Percentiles rank a stretch among this genome's conserved stretches.
Evolutionary conservation across 805 yeast genomes (phyloP).

Genomic region (Cyberlindnera xylosilytica): DNA sequence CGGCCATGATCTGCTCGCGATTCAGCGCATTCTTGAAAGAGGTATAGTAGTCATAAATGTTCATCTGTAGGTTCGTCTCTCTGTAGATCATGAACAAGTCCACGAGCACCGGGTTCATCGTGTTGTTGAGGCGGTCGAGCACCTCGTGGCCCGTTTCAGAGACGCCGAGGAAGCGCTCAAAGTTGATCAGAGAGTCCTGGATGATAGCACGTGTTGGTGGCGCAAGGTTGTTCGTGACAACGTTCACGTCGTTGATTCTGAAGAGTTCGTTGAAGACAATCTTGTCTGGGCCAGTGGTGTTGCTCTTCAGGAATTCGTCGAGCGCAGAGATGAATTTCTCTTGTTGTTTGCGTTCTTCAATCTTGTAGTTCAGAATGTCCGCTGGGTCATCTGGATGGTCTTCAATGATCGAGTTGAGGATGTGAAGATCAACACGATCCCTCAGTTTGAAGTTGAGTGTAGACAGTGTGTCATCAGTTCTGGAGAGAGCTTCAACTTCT

Average conservation of each 20-base stretch:
- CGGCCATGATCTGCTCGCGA: constrained; percentile 26
- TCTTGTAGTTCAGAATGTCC: constrained; percentile 20
- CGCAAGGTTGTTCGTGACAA: constrained; percentile 36
- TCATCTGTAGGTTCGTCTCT: constrained; percentile 71
- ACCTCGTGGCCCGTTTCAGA: constrained; percentile 16
- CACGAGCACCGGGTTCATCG: constrained; percentile 50
- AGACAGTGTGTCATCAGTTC: constrained; percentile 12
- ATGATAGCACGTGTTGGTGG: constrained; percentile 42
- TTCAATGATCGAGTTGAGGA: neutral
- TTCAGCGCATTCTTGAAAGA: constrained; percentile 57
- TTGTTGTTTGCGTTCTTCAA: constrained; percentile 21
- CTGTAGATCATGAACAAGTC: constrained; percentile 66
- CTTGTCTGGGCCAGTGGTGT: constrained; percentile 15
- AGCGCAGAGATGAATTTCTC: constrained; percentile 16
- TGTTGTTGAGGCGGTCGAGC: constrained; percentile 30
- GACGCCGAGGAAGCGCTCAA: constrained; percentile 29
- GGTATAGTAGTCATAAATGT: constrained; percentile 62
- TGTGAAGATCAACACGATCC: constrained; percentile 1
- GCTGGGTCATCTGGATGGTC: constrained; percentile 6
- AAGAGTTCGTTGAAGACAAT: constrained; percentile 40
- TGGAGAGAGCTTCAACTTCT: constrained; percentile 12
- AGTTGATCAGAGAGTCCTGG: constrained; percentile 40
- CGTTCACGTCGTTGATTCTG: constrained; percentile 29
- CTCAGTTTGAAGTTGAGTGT: constrained; percentile 17
- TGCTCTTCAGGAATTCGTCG: constrained; percentile 18